These are phyloP conservation scores for Cryomyces minteri DNA, from an alignment of 495 filamentous ascomycete species.

Conservation along the genomic window DNA sequence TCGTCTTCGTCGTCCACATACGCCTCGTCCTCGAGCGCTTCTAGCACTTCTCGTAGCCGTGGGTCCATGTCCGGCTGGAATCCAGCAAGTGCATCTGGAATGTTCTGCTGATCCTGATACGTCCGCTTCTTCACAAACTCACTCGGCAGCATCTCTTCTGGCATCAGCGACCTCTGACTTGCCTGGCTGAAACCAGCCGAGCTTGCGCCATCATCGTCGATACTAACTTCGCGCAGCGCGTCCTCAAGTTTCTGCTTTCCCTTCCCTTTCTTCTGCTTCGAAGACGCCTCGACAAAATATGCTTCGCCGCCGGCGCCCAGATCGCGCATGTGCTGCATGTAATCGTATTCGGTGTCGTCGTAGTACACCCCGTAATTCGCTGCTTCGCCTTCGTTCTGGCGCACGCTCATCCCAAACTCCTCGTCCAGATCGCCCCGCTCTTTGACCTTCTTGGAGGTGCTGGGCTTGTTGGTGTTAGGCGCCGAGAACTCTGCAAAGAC, in stretches of 20 bases:
- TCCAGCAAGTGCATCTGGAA: slow-evolving; percentile 77
- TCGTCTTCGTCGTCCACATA: slow-evolving; percentile 75
- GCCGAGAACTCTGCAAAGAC: slow-evolving; percentile 37
- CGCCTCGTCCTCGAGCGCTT: slow-evolving; percentile 89
- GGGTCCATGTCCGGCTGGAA: slow-evolving; percentile 99
- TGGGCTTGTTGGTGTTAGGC: slow-evolving; percentile 9
- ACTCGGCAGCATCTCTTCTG: slow-evolving; percentile 48
- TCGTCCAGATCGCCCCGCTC: slow-evolving; percentile 53
- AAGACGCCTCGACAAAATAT: slow-evolving; percentile 57
- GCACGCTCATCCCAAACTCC: slow-evolving; percentile 53
- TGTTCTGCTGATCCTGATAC: slow-evolving; percentile 85
- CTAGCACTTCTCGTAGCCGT: slow-evolving; percentile 73
- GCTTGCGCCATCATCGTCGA: slow-evolving; percentile 32
- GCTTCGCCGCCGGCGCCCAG: slow-evolving; percentile 42
- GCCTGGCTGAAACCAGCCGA: slow-evolving; percentile 23
- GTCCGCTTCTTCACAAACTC: slow-evolving; percentile 52
- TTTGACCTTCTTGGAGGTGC: slow-evolving; percentile 36
- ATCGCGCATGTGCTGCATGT: slow-evolving; percentile 98
- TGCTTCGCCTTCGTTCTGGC: slow-evolving; percentile 88
- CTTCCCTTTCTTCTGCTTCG: slow-evolving; percentile 40
- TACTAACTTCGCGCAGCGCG: slow-evolving; percentile 46
- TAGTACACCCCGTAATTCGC: slow-evolving; percentile 83
- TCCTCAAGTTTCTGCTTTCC: slow-evolving; percentile 61
- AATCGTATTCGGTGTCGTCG: slow-evolving; percentile 86
- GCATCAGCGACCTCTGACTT: slow-evolving; percentile 28